phyloP scores from a whole-genome alignment of 495 filamentous ascomycete genomes.

The Cenococcum geophilum region DNA sequence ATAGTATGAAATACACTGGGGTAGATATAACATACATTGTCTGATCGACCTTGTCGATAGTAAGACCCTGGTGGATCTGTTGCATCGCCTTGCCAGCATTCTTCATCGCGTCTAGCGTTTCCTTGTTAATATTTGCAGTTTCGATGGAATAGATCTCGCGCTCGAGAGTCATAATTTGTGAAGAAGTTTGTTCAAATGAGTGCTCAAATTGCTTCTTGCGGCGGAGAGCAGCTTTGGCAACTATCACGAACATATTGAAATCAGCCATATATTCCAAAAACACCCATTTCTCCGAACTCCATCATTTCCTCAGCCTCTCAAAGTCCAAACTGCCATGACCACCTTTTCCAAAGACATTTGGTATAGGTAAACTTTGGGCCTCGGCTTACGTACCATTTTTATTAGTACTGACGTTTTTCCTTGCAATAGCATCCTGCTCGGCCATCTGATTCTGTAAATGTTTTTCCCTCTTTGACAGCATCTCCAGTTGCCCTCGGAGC shows the following conservation, averaged over 20 bases:
- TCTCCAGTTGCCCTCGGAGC: constrained; percentile 83
- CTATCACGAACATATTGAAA: constrained; percentile 43
- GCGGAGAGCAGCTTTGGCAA: constrained; percentile 82
- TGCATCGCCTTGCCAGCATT: constrained; percentile 82
- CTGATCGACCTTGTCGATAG: constrained; percentile 85
- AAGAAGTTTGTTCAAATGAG: constrained; percentile 79
- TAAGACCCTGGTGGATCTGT: constrained; percentile 82
- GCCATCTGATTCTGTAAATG: constrained; percentile 86
- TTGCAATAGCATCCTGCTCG: constrained; percentile 86
- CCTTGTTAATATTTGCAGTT: constrained; percentile 95
- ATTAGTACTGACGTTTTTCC: constrained; percentile 84
- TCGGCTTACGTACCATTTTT: constrained; percentile 68
- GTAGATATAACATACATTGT: constrained; percentile 67
- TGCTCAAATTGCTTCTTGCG: constrained; percentile 92
- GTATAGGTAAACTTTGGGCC: background rate
- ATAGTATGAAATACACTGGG: no score
- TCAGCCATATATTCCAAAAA: background rate
- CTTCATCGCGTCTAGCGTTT: constrained; percentile 93
- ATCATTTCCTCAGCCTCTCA: background rate
- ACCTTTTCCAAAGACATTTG: no score
- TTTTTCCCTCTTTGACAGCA: constrained; percentile 94
- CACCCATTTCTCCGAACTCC: background rate
- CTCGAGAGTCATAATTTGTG: constrained; percentile 86
- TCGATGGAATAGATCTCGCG: constrained; percentile 96
- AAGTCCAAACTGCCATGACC: background rate